Base-by-base conservation (phyloP, 495 filamentous ascomycete genomes). In the Hyaloscypha hepaticicola region DNA sequence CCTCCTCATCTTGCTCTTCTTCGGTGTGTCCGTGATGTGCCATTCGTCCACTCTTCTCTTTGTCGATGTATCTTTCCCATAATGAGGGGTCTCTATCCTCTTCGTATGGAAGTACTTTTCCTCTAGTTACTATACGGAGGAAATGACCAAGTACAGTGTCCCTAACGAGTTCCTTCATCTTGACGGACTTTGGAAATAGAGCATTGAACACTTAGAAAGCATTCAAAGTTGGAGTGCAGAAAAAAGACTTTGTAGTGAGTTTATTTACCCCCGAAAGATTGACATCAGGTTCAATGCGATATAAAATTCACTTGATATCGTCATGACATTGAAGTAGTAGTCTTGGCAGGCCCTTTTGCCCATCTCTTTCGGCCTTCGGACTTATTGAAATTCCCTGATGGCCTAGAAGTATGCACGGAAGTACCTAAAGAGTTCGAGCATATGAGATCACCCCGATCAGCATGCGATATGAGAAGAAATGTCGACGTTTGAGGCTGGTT, bases 81-180 rank as follows among this genome's bases (percentile, higher is more conserved):
- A 75, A 16, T 28, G 66, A 72, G 0, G 64, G 33, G 61, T 78
- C 72, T 52, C 64, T 64, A 50, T 78, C 77, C 68, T 80, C 77
- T 45, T 74, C 70, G 55, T 74, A 80, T 57, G 61, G 73, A 21
- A 78, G 60, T 1, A 53, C 58, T 58, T 61, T 67, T 9, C 57
- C 45, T 19, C 61, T 69, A 26, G 67, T 75, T 38, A 74, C 59
- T 3, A 78, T 51, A 33, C 76, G 76, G 5, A 80, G 60, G 9
- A 74, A 29, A 65, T 79, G 74, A 56, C 78, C 77, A 55, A 78
- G 74, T 3, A 58, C 28, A 14, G 58, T 63, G 19, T 66, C 57
- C 7, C 53, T 31, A 28, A 66, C 45, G 33, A 66, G 45, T 57
- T 69, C 58, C 41, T 50, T 66, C 58, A 66, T 66, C 21, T 58